These are phyloP conservation scores for Fraxinus platypoda DNA, from an alignment of 305 asterid species.

Conservation along the genomic window DNA sequence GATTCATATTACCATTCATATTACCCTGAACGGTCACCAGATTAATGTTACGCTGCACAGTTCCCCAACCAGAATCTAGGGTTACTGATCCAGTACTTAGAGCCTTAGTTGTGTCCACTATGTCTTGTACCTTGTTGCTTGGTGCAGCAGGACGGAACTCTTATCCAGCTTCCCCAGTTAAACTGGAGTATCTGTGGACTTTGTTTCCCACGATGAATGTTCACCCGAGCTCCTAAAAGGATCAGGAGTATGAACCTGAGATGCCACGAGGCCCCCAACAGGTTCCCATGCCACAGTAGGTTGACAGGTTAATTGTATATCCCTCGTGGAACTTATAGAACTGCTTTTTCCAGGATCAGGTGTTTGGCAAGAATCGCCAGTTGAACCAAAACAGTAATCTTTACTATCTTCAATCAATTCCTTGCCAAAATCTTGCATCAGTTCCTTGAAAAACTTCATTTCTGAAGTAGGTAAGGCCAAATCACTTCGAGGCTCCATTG, in stretches of 20 bases:
- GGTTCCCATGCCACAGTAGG: conserved; percentile 42
- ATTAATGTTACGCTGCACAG: conserved; percentile 53
- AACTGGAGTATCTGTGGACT: conserved; percentile 30
- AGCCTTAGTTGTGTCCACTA: conserved; percentile 30
- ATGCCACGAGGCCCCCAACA: conserved; percentile 21
- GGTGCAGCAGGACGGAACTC: conserved; percentile 44
- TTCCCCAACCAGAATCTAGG: conserved; percentile 47
- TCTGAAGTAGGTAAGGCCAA: conserved; percentile 84
- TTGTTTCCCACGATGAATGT: conserved; percentile 62
- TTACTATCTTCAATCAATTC: conserved; percentile 15
- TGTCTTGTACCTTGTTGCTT: conserved; percentile 31
- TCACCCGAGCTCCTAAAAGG: conserved; percentile 42
- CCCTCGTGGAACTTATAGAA: conserved; percentile 63
- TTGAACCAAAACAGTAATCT: conserved; percentile 76
- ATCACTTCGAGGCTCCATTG: conserved; percentile 76
- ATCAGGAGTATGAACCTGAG: conserved; percentile 38
- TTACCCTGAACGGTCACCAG: conserved; percentile 59
- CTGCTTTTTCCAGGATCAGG: conserved; percentile 56
- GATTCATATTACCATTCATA: conserved; percentile 54
- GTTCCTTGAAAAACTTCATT: conserved; percentile 59
- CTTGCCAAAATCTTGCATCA: conserved; percentile 47
- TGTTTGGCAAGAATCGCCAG: conserved; percentile 65
- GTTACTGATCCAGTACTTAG: conserved; percentile 32
- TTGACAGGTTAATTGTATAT: conserved; percentile 37
- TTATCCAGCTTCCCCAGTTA: conserved; percentile 45